These are phyloP conservation scores for Yarrowia galli DNA, from an alignment of 1,139 yeast species.

Conservation along the genomic window DNA sequence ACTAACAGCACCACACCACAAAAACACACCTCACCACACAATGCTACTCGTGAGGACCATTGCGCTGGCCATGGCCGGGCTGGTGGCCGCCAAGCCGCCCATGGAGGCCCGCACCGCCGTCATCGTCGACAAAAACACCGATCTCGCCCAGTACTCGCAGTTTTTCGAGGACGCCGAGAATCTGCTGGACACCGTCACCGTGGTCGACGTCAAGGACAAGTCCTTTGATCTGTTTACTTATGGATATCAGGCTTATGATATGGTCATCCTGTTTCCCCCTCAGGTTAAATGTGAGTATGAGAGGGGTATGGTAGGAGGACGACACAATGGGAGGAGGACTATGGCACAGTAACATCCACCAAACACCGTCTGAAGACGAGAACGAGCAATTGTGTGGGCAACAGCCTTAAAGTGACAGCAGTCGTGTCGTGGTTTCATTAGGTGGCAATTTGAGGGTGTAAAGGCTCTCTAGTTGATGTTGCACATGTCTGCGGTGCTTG, in stretches of 20 bases:
- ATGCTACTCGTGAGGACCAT: constrained; percentile 22
- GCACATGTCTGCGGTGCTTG: no score
- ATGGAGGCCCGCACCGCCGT: constrained; percentile 44
- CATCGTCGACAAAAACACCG: constrained; percentile 44
- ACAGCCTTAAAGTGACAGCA: no score
- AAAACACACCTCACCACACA: neutral
- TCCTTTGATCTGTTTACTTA: constrained; percentile 51
- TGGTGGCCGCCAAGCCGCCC: constrained; percentile 43
- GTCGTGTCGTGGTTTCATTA: no score
- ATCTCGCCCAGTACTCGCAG: constrained; percentile 46
- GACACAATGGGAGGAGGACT: no score
- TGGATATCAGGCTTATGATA: constrained; percentile 59
- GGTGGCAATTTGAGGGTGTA: no score
- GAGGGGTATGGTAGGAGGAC: no score
- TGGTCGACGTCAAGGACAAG: constrained; percentile 28
- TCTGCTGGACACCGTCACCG: neutral
- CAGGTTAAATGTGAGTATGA: constrained; percentile 44
- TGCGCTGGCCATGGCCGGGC: constrained; percentile 35
- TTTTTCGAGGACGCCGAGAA: constrained; percentile 46
- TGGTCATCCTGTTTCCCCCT: constrained; percentile 63
- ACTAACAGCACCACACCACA: neutral
- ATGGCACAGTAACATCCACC: no score
- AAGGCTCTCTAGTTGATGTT: no score
- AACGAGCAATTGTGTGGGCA: no score
- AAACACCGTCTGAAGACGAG: no score